phyloP scores from a whole-genome alignment of 176 grass and related monocot genomes.

The Oryza nivara region DNA sequence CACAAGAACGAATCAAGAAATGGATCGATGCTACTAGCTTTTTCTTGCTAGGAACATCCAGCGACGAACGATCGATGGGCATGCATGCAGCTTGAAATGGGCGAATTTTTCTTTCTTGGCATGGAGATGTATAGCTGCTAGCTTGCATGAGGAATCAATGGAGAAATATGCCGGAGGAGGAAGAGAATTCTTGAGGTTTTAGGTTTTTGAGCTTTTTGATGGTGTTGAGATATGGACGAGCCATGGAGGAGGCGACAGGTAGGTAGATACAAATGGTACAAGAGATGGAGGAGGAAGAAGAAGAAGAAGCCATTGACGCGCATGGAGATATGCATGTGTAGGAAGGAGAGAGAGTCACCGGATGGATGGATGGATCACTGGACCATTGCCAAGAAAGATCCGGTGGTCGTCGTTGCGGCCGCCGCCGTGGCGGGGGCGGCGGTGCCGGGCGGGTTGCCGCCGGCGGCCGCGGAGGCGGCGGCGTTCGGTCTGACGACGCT shows the following conservation, averaged over 20 bases:
- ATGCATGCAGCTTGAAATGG: slow-evolving; percentile 31
- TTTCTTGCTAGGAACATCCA: not conserved
- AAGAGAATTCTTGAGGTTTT: slow-evolving; percentile 42
- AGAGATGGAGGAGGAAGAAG: not conserved
- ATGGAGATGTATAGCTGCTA: slow-evolving; percentile 40
- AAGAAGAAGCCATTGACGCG: slow-evolving; percentile 35
- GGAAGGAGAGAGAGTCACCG: slow-evolving; percentile 32
- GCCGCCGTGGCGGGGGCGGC: slow-evolving; percentile 49
- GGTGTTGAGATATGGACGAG: slow-evolving; percentile 37
- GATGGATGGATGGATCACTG: slow-evolving; percentile 48
- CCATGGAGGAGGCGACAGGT: slow-evolving; percentile 34
- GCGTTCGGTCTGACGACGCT: slow-evolving; percentile 51
- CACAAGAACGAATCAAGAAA: slow-evolving; percentile 64
- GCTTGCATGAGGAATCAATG: slow-evolving; percentile 38
- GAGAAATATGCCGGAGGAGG: not conserved
- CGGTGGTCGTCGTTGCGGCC: slow-evolving; percentile 59
- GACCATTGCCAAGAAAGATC: slow-evolving; percentile 98
- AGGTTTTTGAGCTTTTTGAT: slow-evolving; percentile 33
- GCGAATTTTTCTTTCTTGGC: slow-evolving; percentile 32
- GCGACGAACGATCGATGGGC: not conserved
- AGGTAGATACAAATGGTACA: slow-evolving; percentile 75
- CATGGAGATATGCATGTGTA: slow-evolving; percentile 11
- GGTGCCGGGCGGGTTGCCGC: slow-evolving; percentile 45
- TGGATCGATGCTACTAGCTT: slow-evolving; percentile 20
- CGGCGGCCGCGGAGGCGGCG: slow-evolving; percentile 3